Conservation (phyloP, 1,284 basidiomycete species). For the Malassezia pachydermatis region DNA sequence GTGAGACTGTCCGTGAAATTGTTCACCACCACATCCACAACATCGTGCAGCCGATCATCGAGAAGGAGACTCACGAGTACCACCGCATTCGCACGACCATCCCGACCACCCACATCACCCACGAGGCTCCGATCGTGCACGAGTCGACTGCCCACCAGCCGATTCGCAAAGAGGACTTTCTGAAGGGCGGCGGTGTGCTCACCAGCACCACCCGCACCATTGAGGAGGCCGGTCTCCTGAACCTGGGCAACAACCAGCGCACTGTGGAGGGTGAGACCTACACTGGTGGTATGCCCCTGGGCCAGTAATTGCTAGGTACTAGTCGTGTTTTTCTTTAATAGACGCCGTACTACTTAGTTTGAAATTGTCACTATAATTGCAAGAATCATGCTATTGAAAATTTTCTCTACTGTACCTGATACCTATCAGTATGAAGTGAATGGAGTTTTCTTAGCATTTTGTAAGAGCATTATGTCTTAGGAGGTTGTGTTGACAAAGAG, state of each 20-base stretch:
- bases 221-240: slow-evolving; percentile 32
- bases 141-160: slow-evolving; percentile 40
- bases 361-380: slow-evolving; percentile 12
- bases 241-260: slow-evolving; percentile 37
- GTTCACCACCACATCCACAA: slow-evolving; percentile 48
- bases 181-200: slow-evolving; percentile 36
- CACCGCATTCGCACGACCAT: slow-evolving; percentile 44
- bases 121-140: slow-evolving; percentile 47
- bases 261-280: slow-evolving; percentile 29
- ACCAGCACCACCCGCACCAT: slow-evolving; percentile 23
- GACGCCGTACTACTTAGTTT: too few relatives aligned
- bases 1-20: slow-evolving; percentile 41
- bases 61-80: slow-evolving; percentile 47
- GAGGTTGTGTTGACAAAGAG: not conserved
- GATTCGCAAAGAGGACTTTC: slow-evolving; percentile 38
- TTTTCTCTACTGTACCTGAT: too few relatives aligned
- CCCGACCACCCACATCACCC: slow-evolving; percentile 35
- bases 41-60: slow-evolving; percentile 47
- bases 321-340: slow-evolving; percentile 4
- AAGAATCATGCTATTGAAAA: too few relatives aligned
- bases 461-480: too few relatives aligned
- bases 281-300: slow-evolving; percentile 9
- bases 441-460: too few relatives aligned
- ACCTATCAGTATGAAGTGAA: not conserved
- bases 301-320: slow-evolving; percentile 5